phyloP scores from a whole-genome alignment of 2,329 filamentous ascomycete genomes.

The Apiospora sp. region DNA sequence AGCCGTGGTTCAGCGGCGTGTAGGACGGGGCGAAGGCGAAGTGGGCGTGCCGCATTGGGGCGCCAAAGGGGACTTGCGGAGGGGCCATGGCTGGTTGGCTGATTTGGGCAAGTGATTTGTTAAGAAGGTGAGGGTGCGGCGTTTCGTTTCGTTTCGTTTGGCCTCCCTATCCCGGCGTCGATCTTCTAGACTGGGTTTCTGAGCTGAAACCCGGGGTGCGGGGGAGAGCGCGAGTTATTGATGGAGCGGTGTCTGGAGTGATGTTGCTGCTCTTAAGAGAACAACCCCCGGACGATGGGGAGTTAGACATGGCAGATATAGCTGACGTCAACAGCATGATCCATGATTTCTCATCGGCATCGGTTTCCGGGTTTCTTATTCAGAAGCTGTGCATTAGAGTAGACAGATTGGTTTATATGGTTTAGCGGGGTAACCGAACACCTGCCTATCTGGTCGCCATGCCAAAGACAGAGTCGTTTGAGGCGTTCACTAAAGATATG shows the following conservation, averaged over 20 bases:
- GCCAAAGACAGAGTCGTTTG: not conserved
- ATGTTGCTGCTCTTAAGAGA: not conserved
- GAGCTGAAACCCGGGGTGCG: not conserved
- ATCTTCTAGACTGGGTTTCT: not conserved
- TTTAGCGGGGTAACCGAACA: not conserved
- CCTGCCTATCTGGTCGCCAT: not conserved
- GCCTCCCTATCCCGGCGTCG: not conserved
- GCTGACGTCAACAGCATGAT: not conserved
- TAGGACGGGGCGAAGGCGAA: slow-evolving; percentile 41
- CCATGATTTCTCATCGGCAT: not conserved
- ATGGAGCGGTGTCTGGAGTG: not conserved
- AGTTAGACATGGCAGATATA: not conserved
- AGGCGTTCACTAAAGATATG: not conserved
- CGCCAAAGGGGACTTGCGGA: slow-evolving; percentile 38
- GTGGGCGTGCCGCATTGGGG: slow-evolving; percentile 39
- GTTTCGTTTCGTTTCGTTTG: not conserved
- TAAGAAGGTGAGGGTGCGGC: not conserved
- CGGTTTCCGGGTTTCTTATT: not conserved
- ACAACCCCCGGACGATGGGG: not conserved
- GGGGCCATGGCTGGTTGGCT: slow-evolving; percentile 8
- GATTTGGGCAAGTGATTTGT: not conserved
- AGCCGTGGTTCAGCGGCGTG: slow-evolving; percentile 43
- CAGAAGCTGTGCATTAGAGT: not conserved
- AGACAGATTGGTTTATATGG: not conserved
- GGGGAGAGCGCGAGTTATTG: not conserved